Evolutionary conservation across 768 basidiomycete species (phyloP).

Genomic region (Postia placenta): DNA sequence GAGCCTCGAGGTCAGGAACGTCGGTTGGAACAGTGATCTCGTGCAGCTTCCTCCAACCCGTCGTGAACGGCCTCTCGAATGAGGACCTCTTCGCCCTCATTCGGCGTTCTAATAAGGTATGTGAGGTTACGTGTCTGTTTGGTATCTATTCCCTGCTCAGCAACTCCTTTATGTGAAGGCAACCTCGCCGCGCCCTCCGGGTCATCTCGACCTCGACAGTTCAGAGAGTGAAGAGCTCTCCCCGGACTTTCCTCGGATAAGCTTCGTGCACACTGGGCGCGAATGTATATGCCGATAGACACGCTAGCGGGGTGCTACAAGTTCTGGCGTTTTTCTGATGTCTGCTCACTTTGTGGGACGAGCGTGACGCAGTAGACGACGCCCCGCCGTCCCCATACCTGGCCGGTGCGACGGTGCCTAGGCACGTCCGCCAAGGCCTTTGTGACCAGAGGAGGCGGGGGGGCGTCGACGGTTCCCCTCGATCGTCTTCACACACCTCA

Average conservation of each 20-base stretch:
- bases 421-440: too few relatives aligned
- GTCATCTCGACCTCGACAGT: slow-evolving; percentile 33
- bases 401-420: too few relatives aligned
- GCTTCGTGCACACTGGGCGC: slow-evolving; percentile 32
- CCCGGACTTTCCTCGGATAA: too few relatives aligned
- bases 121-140: slow-evolving; percentile 2
- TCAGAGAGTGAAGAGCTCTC: slow-evolving; percentile 34
- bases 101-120: slow-evolving; percentile 36
- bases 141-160: slow-evolving; percentile 11
- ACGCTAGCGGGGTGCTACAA: too few relatives aligned
- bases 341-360: too few relatives aligned
- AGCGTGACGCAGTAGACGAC: too few relatives aligned
- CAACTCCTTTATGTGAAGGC: slow-evolving; percentile 34
- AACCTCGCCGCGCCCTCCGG: slow-evolving; percentile 21
- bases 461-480: too few relatives aligned
- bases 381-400: too few relatives aligned
- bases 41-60: slow-evolving; percentile 20
- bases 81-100: slow-evolving; percentile 34
- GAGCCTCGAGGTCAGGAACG: slow-evolving; percentile 21
- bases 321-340: too few relatives aligned
- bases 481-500: too few relatives aligned
- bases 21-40: slow-evolving; percentile 18
- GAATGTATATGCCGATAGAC: slow-evolving; percentile 36
- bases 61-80: slow-evolving; percentile 30
- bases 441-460: too few relatives aligned